phyloP scores from a whole-genome alignment of 352 stramenopile genomes.

The Globisporangium takayamanum region DNA sequence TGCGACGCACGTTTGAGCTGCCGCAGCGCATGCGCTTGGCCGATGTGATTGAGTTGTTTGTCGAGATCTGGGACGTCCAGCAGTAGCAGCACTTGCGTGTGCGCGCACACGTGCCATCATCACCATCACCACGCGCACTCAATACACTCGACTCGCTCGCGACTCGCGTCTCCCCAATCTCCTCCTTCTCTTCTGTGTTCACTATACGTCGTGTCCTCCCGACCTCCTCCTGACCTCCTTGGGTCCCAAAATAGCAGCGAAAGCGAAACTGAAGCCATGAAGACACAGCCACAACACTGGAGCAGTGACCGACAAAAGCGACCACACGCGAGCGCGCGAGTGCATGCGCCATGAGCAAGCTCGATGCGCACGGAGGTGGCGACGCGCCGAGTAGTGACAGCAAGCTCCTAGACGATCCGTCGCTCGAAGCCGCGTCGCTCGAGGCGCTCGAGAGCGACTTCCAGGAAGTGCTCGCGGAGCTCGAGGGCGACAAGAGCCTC shows the following conservation, averaged over 20 bases:
- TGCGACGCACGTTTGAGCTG: conserved; percentile 83
- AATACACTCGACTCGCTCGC: too few relatives aligned
- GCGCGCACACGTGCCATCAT: background rate
- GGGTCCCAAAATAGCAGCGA: too few relatives aligned
- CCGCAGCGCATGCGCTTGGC: conserved; percentile 79
- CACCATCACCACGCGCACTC: background rate
- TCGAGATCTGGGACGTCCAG: conserved; percentile 88
- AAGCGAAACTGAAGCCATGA: too few relatives aligned
- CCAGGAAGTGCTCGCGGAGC: conserved; percentile 87
- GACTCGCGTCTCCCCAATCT: background rate
- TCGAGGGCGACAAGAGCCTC: conserved; percentile 90
- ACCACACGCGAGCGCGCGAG: background rate
- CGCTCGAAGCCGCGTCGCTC: conserved; percentile 49
- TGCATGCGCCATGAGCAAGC: conserved; percentile 14
- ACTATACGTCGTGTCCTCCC: too few relatives aligned
- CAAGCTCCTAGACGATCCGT: conserved; percentile 46
- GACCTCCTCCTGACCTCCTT: too few relatives aligned
- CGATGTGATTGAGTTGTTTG: conserved; percentile 83
- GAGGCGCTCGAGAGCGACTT: conserved; percentile 93
- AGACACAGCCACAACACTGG: background rate
- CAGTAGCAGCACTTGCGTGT: conserved; percentile 23
- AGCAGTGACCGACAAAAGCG: background rate
- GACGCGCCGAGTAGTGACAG: conserved; percentile 16
- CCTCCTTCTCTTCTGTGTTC: background rate
- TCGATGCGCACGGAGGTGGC: conserved; percentile 5